These are phyloP conservation scores for Pleurozium schreberi DNA, from an alignment of 225 moss, liverwort and hornwort genomes.

Conservation along the genomic window DNA sequence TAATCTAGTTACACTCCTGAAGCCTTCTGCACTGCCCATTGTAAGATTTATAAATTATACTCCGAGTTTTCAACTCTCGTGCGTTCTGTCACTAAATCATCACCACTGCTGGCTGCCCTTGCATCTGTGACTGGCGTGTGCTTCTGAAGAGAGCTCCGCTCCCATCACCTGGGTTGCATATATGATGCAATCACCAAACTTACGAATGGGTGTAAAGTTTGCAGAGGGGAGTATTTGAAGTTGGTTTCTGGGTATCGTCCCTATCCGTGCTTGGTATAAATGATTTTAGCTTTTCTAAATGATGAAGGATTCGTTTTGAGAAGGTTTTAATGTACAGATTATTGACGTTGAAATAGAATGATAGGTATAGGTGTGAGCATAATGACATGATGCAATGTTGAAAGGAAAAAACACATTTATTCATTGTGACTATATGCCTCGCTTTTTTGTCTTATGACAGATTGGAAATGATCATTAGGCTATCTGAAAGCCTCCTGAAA, in stretches of 20 bases:
- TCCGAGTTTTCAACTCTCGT: neutral
- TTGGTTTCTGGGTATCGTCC: neutral
- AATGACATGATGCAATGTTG: neutral
- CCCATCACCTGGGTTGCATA: neutral
- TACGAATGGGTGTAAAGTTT: neutral
- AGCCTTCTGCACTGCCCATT: neutral
- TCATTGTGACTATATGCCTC: neutral
- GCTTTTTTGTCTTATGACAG: neutral
- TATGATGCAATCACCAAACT: neutral
- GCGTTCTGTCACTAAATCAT: neutral
- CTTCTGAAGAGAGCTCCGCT: neutral
- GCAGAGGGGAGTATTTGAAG: neutral
- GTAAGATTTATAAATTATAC: neutral
- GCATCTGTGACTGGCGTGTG: neutral
- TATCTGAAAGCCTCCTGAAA: neutral
- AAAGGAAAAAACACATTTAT: neutral
- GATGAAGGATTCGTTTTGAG: neutral
- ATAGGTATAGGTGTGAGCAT: neutral
- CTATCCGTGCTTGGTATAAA: neutral
- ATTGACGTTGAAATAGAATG: neutral
- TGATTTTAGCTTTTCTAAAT: neutral
- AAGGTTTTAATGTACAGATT: neutral
- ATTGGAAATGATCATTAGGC: neutral
- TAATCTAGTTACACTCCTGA: neutral
- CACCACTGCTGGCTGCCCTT: neutral